Base-by-base conservation (phyloP, 257 asterid species). In the Thymus mandschuricus region DNA sequence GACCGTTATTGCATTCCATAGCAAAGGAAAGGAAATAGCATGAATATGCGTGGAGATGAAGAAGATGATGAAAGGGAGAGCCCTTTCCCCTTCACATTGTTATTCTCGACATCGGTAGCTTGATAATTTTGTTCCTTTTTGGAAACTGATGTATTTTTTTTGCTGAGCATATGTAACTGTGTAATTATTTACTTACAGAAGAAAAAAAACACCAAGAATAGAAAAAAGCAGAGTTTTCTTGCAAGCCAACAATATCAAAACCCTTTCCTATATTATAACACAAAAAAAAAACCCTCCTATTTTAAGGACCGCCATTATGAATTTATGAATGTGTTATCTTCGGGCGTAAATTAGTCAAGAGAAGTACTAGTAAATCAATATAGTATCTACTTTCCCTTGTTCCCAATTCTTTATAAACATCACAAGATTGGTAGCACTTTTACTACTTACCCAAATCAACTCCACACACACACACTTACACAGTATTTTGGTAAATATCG, bases 1-100 rank as follows among this genome's bases (percentile, higher is more conserved):
- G 13, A 68, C 70, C 60, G 63, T 67, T 45, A 67, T 45, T 77
- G 69, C 70, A 41, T 13, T 75, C 27, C 51, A 50, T 60, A 41
- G 56, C 21, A 21, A 21, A 21, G 21, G 21, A 21, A 21, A 21
- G 62, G 0, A 58, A 33, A 41, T 44, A 38, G 3, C 44, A 7
- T 44, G 54, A 52, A 50, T 49, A 52, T 2, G 54, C 67, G 67
- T 46, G 69, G 43, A 35, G 69, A 46, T 43, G 45, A 11, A 41
- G 75, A 61, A 29, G 48, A 58, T 15, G 66, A 46, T 43, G 45
- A 11, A 41, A 70, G 52, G 28, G 48, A 58, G 15, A 60, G 33
- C 68, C 33, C 51, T 55, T 34, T 2, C 68, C 62, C 1, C 8
- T 27, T 46, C 21, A 56, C 43, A 61, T 56, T 12, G 31, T 4